These are phyloP conservation scores for Lichtheimia ramosa DNA, from an alignment of 371 early-diverging fungal species.

Conservation along the genomic window DNA sequence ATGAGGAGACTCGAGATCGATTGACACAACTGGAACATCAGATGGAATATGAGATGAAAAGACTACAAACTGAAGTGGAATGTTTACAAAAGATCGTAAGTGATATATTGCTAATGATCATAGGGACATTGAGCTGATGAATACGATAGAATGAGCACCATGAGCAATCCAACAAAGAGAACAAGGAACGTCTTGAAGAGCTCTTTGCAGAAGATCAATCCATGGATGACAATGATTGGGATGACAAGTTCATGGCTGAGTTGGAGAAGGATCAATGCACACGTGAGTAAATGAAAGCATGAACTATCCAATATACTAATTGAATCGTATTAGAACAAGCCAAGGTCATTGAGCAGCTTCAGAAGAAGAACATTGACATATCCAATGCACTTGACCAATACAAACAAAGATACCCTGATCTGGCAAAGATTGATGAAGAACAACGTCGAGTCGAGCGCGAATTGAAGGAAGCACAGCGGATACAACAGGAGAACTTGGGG, in stretches of 20 bases:
- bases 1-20: neutral
- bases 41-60: neutral
- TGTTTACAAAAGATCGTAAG: neutral
- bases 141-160: neutral
- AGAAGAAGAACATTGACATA: neutral
- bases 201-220: too few species aligned
- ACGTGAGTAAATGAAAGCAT: neutral
- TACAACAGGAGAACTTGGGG: neutral
- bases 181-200: too few species aligned
- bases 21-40: neutral
- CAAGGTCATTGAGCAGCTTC: neutral
- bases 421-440: neutral
- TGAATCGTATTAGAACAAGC: neutral
- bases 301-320: neutral
- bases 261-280: neutral
- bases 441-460: slow-evolving; percentile 1
- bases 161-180: too few species aligned
- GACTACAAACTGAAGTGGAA: neutral
- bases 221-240: neutral
- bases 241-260: neutral
- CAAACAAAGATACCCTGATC: neutral
- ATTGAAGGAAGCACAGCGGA: slow-evolving; percentile 4
- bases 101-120: slow-evolving; percentile 1
- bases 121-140: slow-evolving; percentile 1
- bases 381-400: neutral